Percentiles rank a stretch among this genome's conserved stretches.
Evolutionary conservation across 1,284 basidiomycete genomes (phyloP).

Genomic region (Agaricales sp.): DNA sequence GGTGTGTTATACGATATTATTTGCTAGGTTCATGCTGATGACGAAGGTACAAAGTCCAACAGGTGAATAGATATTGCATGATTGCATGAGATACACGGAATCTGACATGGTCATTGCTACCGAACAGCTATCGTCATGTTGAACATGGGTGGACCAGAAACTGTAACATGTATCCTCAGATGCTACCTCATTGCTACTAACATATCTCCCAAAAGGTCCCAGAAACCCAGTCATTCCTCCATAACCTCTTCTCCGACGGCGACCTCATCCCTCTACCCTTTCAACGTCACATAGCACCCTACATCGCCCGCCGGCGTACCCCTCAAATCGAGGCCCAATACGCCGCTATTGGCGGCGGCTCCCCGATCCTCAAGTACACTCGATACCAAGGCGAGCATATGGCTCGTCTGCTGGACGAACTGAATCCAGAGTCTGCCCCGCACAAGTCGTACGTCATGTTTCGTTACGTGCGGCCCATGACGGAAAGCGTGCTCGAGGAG

Average conservation of each 20-base stretch:
- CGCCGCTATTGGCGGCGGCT: constrained; percentile 90
- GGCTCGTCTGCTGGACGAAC: constrained; percentile 86
- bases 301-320: constrained; percentile 87
- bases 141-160: constrained; percentile 97
- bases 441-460: constrained; percentile 96
- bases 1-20: background rate
- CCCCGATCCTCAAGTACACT: constrained; percentile 94
- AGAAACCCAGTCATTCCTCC: constrained; percentile 87
- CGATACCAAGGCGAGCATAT: constrained; percentile 84
- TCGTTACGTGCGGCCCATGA: constrained; percentile 87
- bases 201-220: constrained; percentile 41
- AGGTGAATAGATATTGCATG: constrained; percentile 29
- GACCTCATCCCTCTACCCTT: constrained; percentile 96
- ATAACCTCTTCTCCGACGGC: constrained; percentile 87
- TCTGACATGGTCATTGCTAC: no score
- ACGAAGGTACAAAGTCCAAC: constrained; percentile 37
- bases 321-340: constrained; percentile 96
- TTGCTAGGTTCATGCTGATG: background rate
- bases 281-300: constrained; percentile 79
- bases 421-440: constrained; percentile 86
- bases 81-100: constrained; percentile 11
- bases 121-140: constrained; percentile 85
- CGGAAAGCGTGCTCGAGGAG: constrained; percentile 72
- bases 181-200: no score
- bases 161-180: constrained; percentile 38